phyloP scores from a whole-genome alignment of 495 filamentous ascomycete species.

The Podospora appendiculata region DNA sequence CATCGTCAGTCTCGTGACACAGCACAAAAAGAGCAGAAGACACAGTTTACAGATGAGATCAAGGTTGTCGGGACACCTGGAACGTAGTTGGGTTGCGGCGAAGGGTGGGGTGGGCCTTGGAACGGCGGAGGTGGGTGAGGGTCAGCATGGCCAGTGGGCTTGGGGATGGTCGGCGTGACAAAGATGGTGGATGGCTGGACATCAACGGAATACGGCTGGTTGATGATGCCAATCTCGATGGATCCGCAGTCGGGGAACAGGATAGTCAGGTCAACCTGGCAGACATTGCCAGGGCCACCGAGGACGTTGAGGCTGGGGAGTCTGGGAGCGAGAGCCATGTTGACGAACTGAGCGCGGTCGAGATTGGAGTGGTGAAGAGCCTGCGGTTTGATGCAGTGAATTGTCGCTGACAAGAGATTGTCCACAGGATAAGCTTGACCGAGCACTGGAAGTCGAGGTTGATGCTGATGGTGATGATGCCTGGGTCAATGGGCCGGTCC shows the following conservation, averaged over 20 bases:
- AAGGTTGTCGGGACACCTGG: neutral
- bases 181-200: slow-evolving; percentile 8
- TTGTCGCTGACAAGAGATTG: no score
- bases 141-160: neutral
- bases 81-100: neutral
- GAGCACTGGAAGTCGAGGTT: no score
- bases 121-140: neutral
- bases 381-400: no score
- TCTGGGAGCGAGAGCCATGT: slow-evolving; percentile 8
- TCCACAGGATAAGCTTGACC: no score
- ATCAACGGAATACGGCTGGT: neutral
- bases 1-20: neutral
- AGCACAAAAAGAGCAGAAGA: neutral
- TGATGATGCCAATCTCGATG: slow-evolving; percentile 3
- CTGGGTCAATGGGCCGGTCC: no score
- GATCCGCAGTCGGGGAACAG: slow-evolving; percentile 9
- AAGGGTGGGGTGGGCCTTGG: neutral
- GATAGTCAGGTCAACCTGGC: slow-evolving; percentile 7
- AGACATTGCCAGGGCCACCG: slow-evolving; percentile 6
- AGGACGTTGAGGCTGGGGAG: slow-evolving; percentile 6
- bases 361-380: neutral
- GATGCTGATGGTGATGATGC: no score
- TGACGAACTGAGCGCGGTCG: neutral
- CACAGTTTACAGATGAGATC: neutral
- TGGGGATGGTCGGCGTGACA: slow-evolving; percentile 3